Conservation (phyloP, 1,284 basidiomycete species). For the Ceratobasidium sp. region DNA sequence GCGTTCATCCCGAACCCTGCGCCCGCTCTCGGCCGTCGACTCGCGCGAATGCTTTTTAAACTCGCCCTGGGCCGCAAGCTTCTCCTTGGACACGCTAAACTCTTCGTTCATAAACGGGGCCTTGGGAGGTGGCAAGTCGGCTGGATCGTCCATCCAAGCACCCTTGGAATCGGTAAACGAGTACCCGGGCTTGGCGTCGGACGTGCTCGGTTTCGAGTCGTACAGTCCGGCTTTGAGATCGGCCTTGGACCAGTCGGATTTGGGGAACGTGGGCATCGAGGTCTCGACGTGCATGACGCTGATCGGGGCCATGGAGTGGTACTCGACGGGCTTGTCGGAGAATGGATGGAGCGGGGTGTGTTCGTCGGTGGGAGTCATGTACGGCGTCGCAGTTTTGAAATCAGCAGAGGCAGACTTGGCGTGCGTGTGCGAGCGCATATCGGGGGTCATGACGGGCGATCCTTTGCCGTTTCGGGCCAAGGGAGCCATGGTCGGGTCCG, state of each 20-base stretch:
- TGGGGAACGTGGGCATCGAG: neutral
- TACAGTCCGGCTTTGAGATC: neutral
- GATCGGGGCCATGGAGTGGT: conserved; percentile 21
- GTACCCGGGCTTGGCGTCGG: neutral
- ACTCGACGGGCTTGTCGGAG: conserved; percentile 34
- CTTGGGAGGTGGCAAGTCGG: conserved; percentile 3
- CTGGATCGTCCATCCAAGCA: neutral
- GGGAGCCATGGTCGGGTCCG: conserved; percentile 1
- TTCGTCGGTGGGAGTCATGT: conserved; percentile 31
- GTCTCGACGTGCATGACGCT: conserved; percentile 33
- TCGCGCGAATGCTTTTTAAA: conserved; percentile 32
- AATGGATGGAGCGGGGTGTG: conserved; percentile 32
- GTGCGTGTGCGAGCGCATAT: conserved; percentile 7
- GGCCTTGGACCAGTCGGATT: neutral
- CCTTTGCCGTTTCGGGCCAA: neutral
- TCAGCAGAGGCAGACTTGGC: neutral
- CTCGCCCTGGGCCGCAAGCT: conserved; percentile 27
- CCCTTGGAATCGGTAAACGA: conserved; percentile 18
- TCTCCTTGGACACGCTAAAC: conserved; percentile 35
- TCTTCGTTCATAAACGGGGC: conserved; percentile 28
- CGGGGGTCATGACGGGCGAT: conserved; percentile 13
- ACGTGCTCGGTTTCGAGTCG: neutral
- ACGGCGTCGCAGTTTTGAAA: neutral
- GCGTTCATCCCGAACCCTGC: conserved; percentile 2
- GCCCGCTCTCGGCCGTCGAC: conserved; percentile 26